These are phyloP conservation scores for Sclerotinia subarctica DNA, from an alignment of 2,329 filamentous ascomycete species.

Conservation along the genomic window DNA sequence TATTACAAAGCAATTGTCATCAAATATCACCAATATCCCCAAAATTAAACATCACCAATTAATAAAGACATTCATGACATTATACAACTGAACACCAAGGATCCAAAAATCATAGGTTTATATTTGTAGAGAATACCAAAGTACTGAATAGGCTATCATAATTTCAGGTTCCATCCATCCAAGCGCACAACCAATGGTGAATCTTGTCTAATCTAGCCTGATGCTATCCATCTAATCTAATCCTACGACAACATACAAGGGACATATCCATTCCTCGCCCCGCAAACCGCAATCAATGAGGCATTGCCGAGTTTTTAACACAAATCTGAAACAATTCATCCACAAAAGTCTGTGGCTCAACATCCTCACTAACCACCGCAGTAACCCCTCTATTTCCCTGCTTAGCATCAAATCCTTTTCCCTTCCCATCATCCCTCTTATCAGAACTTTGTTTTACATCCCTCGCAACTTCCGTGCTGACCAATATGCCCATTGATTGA, in stretches of 20 bases:
- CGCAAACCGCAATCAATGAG: neutral
- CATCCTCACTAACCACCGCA: conserved; percentile 9
- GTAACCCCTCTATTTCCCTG: conserved; percentile 7
- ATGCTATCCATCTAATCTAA: neutral
- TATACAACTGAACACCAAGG: too few species aligned
- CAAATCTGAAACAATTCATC: conserved; percentile 22
- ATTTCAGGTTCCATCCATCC: neutral
- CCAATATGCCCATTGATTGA: conserved; percentile 16
- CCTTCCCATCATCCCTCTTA: neutral
- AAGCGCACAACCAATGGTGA: neutral
- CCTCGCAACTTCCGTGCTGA: conserved; percentile 16
- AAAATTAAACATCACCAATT: too few species aligned
- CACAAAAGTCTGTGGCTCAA: conserved; percentile 20
- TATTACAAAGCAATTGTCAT: too few species aligned
- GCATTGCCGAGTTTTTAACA: conserved; percentile 16
- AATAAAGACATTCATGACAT: neutral
- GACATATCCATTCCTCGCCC: too few species aligned
- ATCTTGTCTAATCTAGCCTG: neutral
- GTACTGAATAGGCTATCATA: neutral
- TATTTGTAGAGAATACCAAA: neutral
- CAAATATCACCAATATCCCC: too few species aligned
- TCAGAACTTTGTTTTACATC: conserved; percentile 15
- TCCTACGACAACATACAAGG: too few species aligned
- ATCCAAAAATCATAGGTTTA: neutral
- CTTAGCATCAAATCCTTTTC: neutral